Conservation (phyloP, 352 stramenopile genomes). For the Phytophthora nicotianae region DNA sequence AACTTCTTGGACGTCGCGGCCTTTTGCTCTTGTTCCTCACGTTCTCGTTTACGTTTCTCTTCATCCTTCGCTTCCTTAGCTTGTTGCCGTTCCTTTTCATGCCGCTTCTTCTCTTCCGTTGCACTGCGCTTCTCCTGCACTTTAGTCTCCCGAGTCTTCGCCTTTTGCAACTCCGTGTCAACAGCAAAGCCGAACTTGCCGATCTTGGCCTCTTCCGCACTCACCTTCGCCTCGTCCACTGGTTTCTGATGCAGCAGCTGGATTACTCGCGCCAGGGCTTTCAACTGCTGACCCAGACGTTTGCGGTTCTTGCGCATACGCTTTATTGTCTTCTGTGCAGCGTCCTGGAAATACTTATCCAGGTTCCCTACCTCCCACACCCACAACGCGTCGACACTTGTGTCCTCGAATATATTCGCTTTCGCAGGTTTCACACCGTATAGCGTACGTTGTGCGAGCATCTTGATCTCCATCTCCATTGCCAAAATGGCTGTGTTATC, state of each 20-base stretch:
- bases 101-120: constrained; percentile 61
- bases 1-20: constrained; percentile 54
- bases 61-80: constrained; percentile 79
- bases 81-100: constrained; percentile 60
- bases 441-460: constrained; percentile 75
- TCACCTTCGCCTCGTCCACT: constrained; percentile 82
- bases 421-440: constrained; percentile 73
- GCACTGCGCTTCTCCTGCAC: constrained; percentile 63
- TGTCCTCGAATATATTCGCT: constrained; percentile 85
- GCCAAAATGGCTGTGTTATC: constrained; percentile 32
- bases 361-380: constrained; percentile 83
- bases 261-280: constrained; percentile 67
- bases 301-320: constrained; percentile 83
- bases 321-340: constrained; percentile 78
- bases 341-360: constrained; percentile 72
- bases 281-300: constrained; percentile 71
- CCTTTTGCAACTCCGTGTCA: constrained; percentile 68
- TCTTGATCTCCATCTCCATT: constrained; percentile 90
- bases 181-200: constrained; percentile 72
- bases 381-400: constrained; percentile 73
- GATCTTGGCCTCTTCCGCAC: constrained; percentile 80
- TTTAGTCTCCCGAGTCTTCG: constrained; percentile 57
- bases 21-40: constrained; percentile 46
- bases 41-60: constrained; percentile 56
- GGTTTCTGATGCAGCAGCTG: constrained; percentile 68